Conservation (phyloP, 495 filamentous ascomycete genomes). For the Tuber brumale region DNA sequence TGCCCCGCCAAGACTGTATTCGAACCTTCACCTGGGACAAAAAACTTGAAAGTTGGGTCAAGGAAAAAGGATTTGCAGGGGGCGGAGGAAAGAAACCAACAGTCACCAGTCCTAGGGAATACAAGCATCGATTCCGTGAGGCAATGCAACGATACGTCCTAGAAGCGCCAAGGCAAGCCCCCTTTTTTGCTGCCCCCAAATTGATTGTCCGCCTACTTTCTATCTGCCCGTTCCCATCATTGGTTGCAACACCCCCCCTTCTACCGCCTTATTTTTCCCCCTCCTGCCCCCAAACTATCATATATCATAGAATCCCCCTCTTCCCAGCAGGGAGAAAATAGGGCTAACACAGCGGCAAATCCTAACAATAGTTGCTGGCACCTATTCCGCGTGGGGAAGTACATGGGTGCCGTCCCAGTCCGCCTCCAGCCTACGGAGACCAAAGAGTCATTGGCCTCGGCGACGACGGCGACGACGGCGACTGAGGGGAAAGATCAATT, state of each 20-base stretch:
- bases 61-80: conserved; percentile 80
- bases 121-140: conserved; percentile 90
- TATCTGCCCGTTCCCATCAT: background rate
- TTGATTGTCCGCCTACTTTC: background rate
- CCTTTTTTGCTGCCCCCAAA: background rate
- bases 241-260: background rate
- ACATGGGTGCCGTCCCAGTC: conserved; percentile 41
- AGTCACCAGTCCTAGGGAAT: conserved; percentile 94
- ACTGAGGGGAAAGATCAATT: background rate
- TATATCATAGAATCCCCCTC: background rate
- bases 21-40: conserved; percentile 99
- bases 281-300: background rate
- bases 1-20: conserved; percentile 66
- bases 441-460: conserved; percentile 19
- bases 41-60: conserved; percentile 97
- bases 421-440: conserved; percentile 28
- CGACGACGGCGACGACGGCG: background rate
- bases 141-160: conserved; percentile 92
- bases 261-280: conserved; percentile 11
- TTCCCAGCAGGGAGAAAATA: background rate
- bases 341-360: conserved; percentile 17
- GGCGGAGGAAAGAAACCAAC: conserved; percentile 80
- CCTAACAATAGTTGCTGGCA: conserved; percentile 57
- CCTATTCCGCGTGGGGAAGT: conserved; percentile 54
- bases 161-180: conserved; percentile 57